Base-by-base conservation (phyloP, 805 yeast genomes). In the Candida qinlingensis region DNA sequence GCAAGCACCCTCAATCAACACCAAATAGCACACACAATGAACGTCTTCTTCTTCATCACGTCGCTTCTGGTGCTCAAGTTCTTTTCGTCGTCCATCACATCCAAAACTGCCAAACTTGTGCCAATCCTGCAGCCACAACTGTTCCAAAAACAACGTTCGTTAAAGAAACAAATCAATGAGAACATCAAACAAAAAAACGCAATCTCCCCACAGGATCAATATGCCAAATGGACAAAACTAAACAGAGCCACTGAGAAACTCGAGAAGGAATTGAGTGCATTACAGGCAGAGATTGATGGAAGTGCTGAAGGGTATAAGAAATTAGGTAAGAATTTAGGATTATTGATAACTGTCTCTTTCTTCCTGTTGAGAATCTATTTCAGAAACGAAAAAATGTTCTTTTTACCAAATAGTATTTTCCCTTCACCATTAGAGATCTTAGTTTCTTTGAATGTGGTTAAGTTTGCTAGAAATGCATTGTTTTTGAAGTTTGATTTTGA, bases 201-300 rank as follows among this genome's bases (percentile, higher is more conserved):
- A 3, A 77, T 90, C 8, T 79, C 88, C 47, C 92, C 97, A 2
- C 97, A 92, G 65, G 97, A 94, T 63, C 83, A 94, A 59, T 94
- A 92, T 65, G 97, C 97, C 30, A 83, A 79, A 60, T 94, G 98
- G 98, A 95, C 97, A 1, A 89, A 89, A 64, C 73, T 91, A 53
- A 91, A 89, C 60, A 77, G 99, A 43, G 9, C 25, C 5, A 39
- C 39, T 46, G 98, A 91, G 70, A 88, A 87, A 81, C 83, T 83
- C 69, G 98, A 88, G 68, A 91, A 91, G 78, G 98, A 87, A 65
- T 83, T 81, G 70, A 81, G 77, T 77, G 90, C 90, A 72, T 90
- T 98, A 97, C 97, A 94, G 71, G 86, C 83, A 69, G 97, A 91
- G 70, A 96, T 98, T 47, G 97, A 96, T 58, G 81, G 95, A 28